Evolutionary conservation across 768 basidiomycete species (phyloP).

Genomic region (Tulasnella sp.): DNA sequence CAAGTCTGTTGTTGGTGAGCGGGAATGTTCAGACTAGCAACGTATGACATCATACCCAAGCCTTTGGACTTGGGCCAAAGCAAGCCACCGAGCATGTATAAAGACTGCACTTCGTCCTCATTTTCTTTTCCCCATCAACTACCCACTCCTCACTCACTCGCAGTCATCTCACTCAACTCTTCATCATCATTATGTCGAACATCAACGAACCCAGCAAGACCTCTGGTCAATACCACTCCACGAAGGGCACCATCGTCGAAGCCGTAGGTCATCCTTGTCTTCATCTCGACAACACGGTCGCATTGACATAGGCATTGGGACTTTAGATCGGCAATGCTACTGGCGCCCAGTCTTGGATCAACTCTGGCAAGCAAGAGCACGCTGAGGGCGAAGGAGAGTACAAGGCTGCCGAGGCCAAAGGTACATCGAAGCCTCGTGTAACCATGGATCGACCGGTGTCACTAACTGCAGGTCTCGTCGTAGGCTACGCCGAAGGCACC

Average conservation of each 20-base stretch:
- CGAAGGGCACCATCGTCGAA: constrained; percentile 43
- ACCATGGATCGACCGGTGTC: neutral
- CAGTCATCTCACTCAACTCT: neutral
- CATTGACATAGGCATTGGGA: neutral
- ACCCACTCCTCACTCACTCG: neutral
- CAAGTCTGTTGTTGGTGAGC: neutral
- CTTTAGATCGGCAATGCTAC: constrained; percentile 29
- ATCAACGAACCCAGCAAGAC: constrained; percentile 20
- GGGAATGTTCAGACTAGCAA: neutral
- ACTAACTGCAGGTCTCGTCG: neutral
- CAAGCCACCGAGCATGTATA: no score
- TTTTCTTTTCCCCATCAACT: neutral
- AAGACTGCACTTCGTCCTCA: neutral
- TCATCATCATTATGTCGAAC: neutral
- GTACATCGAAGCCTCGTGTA: neutral
- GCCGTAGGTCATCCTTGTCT: constrained; percentile 17
- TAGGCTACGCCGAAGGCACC: constrained; percentile 48
- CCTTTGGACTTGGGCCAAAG: no score
- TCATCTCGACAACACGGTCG: neutral
- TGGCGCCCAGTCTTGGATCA: constrained; percentile 26
- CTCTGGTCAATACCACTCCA: constrained; percentile 43
- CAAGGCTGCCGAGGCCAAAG: constrained; percentile 33
- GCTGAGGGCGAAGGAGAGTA: constrained; percentile 34
- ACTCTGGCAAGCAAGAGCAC: constrained; percentile 30
- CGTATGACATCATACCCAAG: no score